These are phyloP conservation scores for Kluyveromyces aestuarii DNA, from an alignment of 805 yeast genomes.

Conservation along the genomic window DNA sequence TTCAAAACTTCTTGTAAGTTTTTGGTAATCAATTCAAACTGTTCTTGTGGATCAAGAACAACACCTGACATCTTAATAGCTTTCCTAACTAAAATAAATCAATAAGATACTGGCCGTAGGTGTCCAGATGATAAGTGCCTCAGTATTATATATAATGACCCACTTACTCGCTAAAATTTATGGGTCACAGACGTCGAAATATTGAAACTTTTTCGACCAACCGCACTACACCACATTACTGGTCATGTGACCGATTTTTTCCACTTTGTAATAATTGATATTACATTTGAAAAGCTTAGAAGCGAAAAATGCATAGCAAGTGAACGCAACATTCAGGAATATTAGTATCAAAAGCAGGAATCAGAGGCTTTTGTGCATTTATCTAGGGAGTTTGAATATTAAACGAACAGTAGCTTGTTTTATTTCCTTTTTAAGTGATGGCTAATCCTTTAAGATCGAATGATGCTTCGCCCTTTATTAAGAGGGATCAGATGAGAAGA, in stretches of 20 bases:
- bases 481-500: slow-evolving; percentile 28
- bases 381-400: too few species aligned
- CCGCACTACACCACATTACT: neutral
- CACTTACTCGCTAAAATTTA: too few species aligned
- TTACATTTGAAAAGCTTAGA: neutral
- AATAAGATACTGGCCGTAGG: neutral
- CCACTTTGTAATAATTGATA: neutral
- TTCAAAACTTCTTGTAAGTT: slow-evolving; percentile 88
- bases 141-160: too few species aligned
- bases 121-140: neutral
- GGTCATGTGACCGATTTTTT: neutral
- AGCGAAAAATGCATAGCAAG: too few species aligned
- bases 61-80: slow-evolving; percentile 3
- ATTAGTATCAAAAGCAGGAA: too few species aligned
- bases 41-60: slow-evolving; percentile 44
- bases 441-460: slow-evolving; percentile 7
- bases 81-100: neutral
- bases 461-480: slow-evolving; percentile 28
- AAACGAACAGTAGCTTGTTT: too few species aligned
- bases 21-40: slow-evolving; percentile 68
- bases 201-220: neutral
- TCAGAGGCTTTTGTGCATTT: too few species aligned
- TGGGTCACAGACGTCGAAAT: neutral
- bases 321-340: too few species aligned
- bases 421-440: neutral